Percentiles rank a stretch among this genome's conserved stretches.
Conservation (phyloP, 177 flowering plant species). For the Vitis hybrid region DNA sequence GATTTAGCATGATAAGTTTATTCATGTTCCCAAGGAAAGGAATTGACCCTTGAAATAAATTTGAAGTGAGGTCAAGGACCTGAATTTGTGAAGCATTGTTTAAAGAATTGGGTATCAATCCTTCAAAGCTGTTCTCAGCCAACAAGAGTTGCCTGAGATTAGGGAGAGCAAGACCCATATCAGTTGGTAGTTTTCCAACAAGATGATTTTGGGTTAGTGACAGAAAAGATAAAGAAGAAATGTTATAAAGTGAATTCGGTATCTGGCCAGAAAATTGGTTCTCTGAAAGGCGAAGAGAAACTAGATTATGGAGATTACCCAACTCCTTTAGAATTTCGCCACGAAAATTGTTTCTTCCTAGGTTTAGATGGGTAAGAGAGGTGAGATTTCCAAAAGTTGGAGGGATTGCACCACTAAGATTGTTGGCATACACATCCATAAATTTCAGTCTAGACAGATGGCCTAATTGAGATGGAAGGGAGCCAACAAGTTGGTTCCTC, state of each 20-base stretch:
- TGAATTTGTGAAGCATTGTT: slow-evolving; percentile 10
- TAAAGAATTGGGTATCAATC: slow-evolving; percentile 14
- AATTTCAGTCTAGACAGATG: not conserved
- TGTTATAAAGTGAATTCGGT: slow-evolving; percentile 21
- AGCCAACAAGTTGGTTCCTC: too few relatives aligned
- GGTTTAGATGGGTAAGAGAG: slow-evolving; percentile 8
- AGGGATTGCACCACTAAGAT: slow-evolving; percentile 18
- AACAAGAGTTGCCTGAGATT: not conserved
- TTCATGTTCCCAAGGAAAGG: slow-evolving; percentile 13
- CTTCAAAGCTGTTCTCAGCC: slow-evolving; percentile 5
- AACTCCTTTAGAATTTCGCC: slow-evolving; percentile 6
- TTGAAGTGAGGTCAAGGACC: slow-evolving; percentile 6
- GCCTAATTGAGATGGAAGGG: slow-evolving; percentile 1
- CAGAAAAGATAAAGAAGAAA: slow-evolving; percentile 11
- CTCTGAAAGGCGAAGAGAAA: slow-evolving; percentile 1
- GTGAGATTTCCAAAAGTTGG: slow-evolving; percentile 10
- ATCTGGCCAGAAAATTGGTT: slow-evolving; percentile 16
- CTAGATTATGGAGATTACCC: slow-evolving; percentile 8
- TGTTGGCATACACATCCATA: slow-evolving; percentile 4
- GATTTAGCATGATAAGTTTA: not conserved
- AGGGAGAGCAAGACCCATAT: slow-evolving; percentile 2
- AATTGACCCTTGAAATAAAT: slow-evolving; percentile 10
- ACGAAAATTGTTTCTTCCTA: too few relatives aligned
- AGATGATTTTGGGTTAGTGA: slow-evolving; percentile 11
- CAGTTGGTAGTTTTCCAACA: slow-evolving; percentile 6